Percentiles rank a stretch among this genome's conserved stretches.
These are phyloP conservation scores for Amanita jacksonii DNA, from an alignment of 768 basidiomycete genomes.

Conservation along the genomic window DNA sequence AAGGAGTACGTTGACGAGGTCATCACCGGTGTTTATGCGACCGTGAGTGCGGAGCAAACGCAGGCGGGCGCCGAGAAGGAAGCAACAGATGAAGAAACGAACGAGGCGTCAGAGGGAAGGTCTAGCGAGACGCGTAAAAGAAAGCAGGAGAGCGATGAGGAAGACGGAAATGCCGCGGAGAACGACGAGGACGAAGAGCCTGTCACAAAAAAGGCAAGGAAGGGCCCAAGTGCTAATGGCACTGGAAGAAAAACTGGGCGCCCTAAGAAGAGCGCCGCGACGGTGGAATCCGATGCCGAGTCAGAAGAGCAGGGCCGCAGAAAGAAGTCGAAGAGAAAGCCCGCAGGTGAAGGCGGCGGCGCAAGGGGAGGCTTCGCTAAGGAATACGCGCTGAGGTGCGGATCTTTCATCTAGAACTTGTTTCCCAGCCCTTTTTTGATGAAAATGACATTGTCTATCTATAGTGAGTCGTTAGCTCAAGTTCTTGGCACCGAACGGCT, in stretches of 20 bases:
- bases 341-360: conserved; percentile 17
- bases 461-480: conserved; percentile 63
- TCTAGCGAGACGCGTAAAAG: conserved; percentile 27
- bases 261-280: conserved; percentile 45
- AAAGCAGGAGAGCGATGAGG: conserved; percentile 27
- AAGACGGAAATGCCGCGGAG: conserved; percentile 9
- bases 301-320: conserved; percentile 29
- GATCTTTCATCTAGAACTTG: conserved; percentile 9
- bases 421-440: conserved; percentile 9
- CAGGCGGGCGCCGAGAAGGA: neutral
- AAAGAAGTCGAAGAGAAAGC: conserved; percentile 37
- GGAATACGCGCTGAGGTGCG: conserved; percentile 64
- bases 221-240: conserved; percentile 1
- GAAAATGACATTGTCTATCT: conserved; percentile 9
- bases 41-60: conserved; percentile 32
- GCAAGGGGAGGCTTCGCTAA: conserved; percentile 74
- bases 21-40: conserved; percentile 58
- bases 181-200: neutral
- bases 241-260: conserved; percentile 32
- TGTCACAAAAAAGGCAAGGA: neutral
- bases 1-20: conserved; percentile 60
- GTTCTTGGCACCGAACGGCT: conserved; percentile 59
- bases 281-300: conserved; percentile 45
- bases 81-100: neutral
- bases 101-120: conserved; percentile 13